A percentile compares a stretch with the other conserved stretches of the same genome.
Conservation (phyloP, 2,329 filamentous ascomycete genomes). For the Fusarium chlamydosporum region DNA sequence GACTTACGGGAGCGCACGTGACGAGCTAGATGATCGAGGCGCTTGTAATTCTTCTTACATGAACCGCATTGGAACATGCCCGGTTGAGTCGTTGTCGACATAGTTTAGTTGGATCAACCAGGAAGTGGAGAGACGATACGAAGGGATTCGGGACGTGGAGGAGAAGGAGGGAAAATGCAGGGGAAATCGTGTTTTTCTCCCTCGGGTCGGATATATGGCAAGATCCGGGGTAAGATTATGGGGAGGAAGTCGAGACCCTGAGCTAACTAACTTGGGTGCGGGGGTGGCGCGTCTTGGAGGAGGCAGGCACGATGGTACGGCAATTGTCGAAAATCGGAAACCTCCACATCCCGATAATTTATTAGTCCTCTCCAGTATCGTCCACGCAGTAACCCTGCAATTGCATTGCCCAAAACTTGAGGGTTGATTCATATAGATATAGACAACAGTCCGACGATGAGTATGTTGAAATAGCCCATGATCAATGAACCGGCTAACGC, state of each 20-base stretch:
- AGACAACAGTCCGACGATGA: background rate
- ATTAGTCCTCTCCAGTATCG: background rate
- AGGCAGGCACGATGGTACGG: background rate
- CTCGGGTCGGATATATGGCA: constrained; percentile 24
- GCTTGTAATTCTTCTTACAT: constrained; percentile 50
- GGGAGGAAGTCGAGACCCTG: background rate
- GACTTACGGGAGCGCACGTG: constrained; percentile 54
- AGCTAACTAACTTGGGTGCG: constrained; percentile 1
- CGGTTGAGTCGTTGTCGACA: constrained; percentile 33
- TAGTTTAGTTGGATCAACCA: background rate
- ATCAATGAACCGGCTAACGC: background rate
- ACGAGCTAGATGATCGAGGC: constrained; percentile 53
- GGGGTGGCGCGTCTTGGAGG: constrained; percentile 6
- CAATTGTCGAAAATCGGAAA: background rate
- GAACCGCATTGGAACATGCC: constrained; percentile 51
- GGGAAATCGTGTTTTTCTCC: constrained; percentile 21
- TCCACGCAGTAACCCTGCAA: background rate
- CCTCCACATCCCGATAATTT: constrained; percentile 30
- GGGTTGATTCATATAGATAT: constrained; percentile 9
- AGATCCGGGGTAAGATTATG: constrained; percentile 7
- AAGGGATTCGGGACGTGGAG: constrained; percentile 34
- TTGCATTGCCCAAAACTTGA: rapidly evolving
- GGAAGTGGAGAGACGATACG: constrained; percentile 18
- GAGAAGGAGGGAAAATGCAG: constrained; percentile 9
- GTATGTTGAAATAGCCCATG: background rate